Conservation (phyloP, 2,329 filamentous ascomycete genomes). For the Microdochium bolleyi region DNA sequence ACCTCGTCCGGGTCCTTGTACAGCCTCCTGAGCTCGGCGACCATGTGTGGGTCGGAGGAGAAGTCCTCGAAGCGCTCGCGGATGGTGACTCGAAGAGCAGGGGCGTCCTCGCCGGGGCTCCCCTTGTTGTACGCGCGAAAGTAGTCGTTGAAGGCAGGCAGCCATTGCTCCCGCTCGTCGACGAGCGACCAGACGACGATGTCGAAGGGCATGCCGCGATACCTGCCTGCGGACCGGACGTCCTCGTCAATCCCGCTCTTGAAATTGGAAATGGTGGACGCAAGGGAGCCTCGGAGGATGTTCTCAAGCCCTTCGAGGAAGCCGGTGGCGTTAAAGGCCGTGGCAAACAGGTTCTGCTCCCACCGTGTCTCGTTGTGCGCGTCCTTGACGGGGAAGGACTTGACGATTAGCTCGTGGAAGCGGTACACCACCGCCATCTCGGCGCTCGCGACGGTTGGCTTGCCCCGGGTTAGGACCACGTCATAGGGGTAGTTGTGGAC, state of each 20-base stretch:
- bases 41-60: slow-evolving; percentile 4
- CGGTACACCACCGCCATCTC: slow-evolving; percentile 9
- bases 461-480: slow-evolving; percentile 4
- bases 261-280: slow-evolving; percentile 8
- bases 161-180: slow-evolving; percentile 8
- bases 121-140: slow-evolving; percentile 8
- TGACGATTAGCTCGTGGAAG: slow-evolving; percentile 9
- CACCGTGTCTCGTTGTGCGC: slow-evolving; percentile 3
- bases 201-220: slow-evolving; percentile 7
- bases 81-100: slow-evolving; percentile 3
- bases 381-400: slow-evolving; percentile 6
- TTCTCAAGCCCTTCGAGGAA: slow-evolving; percentile 9
- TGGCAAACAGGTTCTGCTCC: slow-evolving; percentile 8
- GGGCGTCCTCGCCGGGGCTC: not conserved
- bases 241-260: slow-evolving; percentile 9
- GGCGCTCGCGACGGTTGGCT: slow-evolving; percentile 5
- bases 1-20: slow-evolving; percentile 8
- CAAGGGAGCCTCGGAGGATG: slow-evolving; percentile 5
- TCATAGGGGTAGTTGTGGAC: slow-evolving; percentile 8
- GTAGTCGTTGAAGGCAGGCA: slow-evolving; percentile 9
- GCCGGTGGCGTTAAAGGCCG: slow-evolving; percentile 6
- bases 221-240: slow-evolving; percentile 7
- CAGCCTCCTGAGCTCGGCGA: slow-evolving; percentile 4
- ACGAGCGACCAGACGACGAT: slow-evolving; percentile 8
- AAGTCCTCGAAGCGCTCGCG: slow-evolving; percentile 6